phyloP scores from a whole-genome alignment of 768 basidiomycete species.

The Neoboletus brunneissimus region DNA sequence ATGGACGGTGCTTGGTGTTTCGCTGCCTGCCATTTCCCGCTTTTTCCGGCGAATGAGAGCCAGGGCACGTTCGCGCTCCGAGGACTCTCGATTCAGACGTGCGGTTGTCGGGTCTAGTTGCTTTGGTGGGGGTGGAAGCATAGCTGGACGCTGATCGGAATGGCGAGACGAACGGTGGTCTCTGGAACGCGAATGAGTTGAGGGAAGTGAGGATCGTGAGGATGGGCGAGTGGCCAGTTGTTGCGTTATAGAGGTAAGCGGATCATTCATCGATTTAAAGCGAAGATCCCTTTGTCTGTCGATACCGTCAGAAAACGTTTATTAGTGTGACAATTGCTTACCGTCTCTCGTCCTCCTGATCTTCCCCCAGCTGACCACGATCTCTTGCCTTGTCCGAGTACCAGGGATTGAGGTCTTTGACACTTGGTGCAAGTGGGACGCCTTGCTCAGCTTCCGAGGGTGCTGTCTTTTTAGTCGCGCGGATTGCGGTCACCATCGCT shows the following conservation, averaged over 20 bases:
- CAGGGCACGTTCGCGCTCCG: constrained; percentile 72
- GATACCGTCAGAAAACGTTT: not conserved
- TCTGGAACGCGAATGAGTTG: constrained; percentile 14
- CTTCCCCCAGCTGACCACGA: constrained; percentile 28
- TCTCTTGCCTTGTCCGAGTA: constrained; percentile 44
- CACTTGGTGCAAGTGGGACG: constrained; percentile 67
- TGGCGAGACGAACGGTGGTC: constrained; percentile 15
- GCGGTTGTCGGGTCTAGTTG: constrained; percentile 47
- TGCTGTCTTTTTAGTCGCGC: constrained; percentile 46
- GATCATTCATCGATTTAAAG: constrained; percentile 64
- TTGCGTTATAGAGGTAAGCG: constrained; percentile 69
- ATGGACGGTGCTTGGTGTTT: constrained; percentile 69
- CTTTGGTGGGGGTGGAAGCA: constrained; percentile 11
- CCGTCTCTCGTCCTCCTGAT: constrained; percentile 36
- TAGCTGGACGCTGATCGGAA: constrained; percentile 3
- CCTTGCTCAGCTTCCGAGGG: constrained; percentile 65
- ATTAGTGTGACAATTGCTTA: constrained; percentile 11
- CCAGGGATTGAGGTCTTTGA: constrained; percentile 81
- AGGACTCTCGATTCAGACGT: constrained; percentile 67
- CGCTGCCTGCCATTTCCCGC: constrained; percentile 59
- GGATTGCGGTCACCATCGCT: constrained; percentile 44
- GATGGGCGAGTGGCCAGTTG: constrained; percentile 48
- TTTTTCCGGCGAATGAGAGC: constrained; percentile 67
- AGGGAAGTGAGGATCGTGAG: constrained; percentile 12
- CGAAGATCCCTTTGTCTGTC: constrained; percentile 59